Conservation (phyloP, 148 eudicot genomes). For the Talinum fruticosum region DNA sequence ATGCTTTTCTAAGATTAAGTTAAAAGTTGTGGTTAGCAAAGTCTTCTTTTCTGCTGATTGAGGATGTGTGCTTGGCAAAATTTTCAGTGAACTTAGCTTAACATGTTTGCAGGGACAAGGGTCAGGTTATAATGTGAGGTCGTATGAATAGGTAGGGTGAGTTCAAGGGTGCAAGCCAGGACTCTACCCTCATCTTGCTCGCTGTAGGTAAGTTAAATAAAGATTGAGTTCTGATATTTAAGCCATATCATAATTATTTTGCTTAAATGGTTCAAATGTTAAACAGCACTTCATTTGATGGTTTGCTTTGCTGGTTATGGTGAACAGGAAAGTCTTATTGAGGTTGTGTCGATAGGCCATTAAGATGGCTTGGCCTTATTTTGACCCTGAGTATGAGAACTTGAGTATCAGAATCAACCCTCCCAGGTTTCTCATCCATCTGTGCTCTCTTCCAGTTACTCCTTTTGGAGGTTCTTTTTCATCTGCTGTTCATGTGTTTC, state of each 20-base stretch:
- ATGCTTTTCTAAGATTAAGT: neutral
- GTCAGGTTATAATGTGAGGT: conserved; percentile 4
- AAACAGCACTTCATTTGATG: no score
- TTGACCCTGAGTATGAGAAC: conserved; percentile 86
- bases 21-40: neutral
- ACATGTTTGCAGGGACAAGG: conserved; percentile 13
- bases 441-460: neutral
- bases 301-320: neutral
- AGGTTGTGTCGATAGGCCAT: neutral
- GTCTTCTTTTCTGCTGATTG: neutral
- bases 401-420: conserved; percentile 80
- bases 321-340: conserved; percentile 6
- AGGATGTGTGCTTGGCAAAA: neutral
- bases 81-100: neutral
- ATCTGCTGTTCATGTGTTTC: conserved; percentile 3
- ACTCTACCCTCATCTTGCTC: conserved; percentile 24
- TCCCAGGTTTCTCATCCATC: conserved; percentile 51
- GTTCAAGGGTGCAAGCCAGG: conserved; percentile 31
- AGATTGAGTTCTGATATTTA: neutral
- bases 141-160: conserved; percentile 27
- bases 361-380: conserved; percentile 64
- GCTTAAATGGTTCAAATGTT: no score
- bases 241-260: no score
- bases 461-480: neutral
- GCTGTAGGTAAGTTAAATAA: conserved; percentile 12